These are phyloP conservation scores for Ophiostoma quercus DNA, from an alignment of 2,329 filamentous ascomycete genomes.

Conservation along the genomic window DNA sequence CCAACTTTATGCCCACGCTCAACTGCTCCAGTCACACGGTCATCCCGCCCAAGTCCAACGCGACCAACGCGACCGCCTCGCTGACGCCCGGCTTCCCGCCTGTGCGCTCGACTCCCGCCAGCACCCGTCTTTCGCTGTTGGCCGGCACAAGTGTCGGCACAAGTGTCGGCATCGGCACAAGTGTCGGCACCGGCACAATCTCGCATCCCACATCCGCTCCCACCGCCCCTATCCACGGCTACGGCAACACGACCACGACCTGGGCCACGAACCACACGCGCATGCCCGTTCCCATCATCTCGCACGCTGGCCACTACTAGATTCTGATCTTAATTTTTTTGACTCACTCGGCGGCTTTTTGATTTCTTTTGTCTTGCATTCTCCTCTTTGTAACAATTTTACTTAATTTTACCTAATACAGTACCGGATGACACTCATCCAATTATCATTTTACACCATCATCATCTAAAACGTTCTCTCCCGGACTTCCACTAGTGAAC, in stretches of 20 bases:
- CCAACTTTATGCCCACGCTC: constrained; percentile 19
- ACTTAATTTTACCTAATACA: background rate
- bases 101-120: background rate
- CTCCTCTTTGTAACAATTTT: background rate
- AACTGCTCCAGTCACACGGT: constrained; percentile 19
- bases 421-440: background rate
- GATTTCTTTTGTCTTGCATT: background rate
- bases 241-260: background rate
- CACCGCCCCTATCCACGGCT: background rate
- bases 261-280: background rate
- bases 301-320: background rate
- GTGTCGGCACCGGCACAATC: background rate
- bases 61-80: background rate
- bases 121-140: background rate
- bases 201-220: background rate
- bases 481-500: constrained; percentile 39
- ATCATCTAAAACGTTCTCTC: background rate
- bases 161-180: background rate
- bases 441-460: background rate
- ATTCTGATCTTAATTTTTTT: background rate
- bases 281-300: background rate
- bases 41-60: background rate
- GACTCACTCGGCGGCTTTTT: background rate
- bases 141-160: background rate
- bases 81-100: background rate